Evolutionary conservation across 352 stramenopile species (phyloP), one percentile per base, ranked within the genome.

Genomic region (Globisporangium nagaii): DNA sequence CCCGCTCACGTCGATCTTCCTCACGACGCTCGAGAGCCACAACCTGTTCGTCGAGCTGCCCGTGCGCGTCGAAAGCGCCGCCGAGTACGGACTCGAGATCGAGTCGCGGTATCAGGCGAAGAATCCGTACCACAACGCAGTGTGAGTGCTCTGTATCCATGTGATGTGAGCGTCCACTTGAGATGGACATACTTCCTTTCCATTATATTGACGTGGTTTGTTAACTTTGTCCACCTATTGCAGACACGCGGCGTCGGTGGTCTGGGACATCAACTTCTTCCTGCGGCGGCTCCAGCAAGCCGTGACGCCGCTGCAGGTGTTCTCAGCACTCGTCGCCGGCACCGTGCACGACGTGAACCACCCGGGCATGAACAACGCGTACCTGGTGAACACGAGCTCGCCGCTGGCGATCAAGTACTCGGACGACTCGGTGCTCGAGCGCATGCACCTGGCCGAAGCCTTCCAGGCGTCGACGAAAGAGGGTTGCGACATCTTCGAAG

Each of bases 311-410:
- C 49, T 87, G 3, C 75, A 92, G 20, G 35, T 86, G 11, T 78
- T 90, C 32, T 84, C 86, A n/a, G 75, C 95, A 12, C 60, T 98
- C 1, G 54, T 98, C 11, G 86, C 91, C n/a, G 90, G 83, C 4
- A 70, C 94, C 2, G 73, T 95, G 24, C 94, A 98, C 60, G 94
- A 98, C 60, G 74, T 97, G 11, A 96, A 90, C 42, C 94, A 98
- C 63, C 84, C 87, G 0, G 94, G 94, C 10, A 80, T 93, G 15
- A 98, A 85, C 60, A 98, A 98, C 68, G 67, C 70, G 31, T 98
- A 94, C 64, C 73, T 97, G 13, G 68, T 96, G 13, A 82, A 77
- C 32, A 95, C 86, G 17, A 82, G 60, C 43, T 85, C 83, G 11
- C 79, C 91, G 13, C 62, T 97, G 22, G 91, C 91, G 34, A 80